Percentiles rank a stretch among this genome's conserved stretches.
Evolutionary conservation across 768 basidiomycete species (phyloP).

Genomic region (Collybiopsis confluens): DNA sequence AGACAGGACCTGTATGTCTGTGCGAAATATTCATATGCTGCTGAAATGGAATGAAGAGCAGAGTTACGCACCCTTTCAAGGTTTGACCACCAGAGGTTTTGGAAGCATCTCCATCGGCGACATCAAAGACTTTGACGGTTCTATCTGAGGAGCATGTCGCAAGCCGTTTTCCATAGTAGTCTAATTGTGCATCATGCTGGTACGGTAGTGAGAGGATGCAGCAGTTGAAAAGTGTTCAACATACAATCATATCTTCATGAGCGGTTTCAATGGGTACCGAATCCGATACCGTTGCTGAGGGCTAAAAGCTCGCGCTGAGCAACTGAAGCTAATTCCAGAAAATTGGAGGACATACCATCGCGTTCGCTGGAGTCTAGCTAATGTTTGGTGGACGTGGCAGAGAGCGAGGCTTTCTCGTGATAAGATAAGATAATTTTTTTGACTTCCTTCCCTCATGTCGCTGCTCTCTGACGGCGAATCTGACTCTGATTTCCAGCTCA

Average conservation of each 20-base stretch:
- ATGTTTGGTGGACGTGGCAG: not conserved
- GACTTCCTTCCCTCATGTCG: slow-evolving; percentile 8
- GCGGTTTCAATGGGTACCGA: slow-evolving; percentile 89
- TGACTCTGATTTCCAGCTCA: slow-evolving; percentile 38
- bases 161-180: slow-evolving; percentile 95
- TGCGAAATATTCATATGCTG: not conserved
- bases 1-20: slow-evolving; percentile 95
- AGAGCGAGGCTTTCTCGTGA: not conserved
- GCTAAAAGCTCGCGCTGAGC: slow-evolving; percentile 22
- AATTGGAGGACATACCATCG: not conserved
- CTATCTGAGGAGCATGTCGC: slow-evolving; percentile 97
- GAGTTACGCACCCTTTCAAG: slow-evolving; percentile 63
- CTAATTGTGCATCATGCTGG: slow-evolving; percentile 97
- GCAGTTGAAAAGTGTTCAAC: slow-evolving; percentile 21
- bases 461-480: slow-evolving; percentile 43
- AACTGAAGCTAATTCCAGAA: too few species aligned
- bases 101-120: slow-evolving; percentile 82
- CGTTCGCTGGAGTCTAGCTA: not conserved
- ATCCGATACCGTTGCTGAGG: slow-evolving; percentile 53
- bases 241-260: slow-evolving; percentile 98
- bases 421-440: not conserved
- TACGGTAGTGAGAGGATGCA: not conserved
- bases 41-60: not conserved
- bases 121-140: slow-evolving; percentile 92
- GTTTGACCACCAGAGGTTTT: slow-evolving; percentile 61